Base-by-base conservation (phyloP, 352 stramenopile species). In the Elongisporangium undulatum region DNA sequence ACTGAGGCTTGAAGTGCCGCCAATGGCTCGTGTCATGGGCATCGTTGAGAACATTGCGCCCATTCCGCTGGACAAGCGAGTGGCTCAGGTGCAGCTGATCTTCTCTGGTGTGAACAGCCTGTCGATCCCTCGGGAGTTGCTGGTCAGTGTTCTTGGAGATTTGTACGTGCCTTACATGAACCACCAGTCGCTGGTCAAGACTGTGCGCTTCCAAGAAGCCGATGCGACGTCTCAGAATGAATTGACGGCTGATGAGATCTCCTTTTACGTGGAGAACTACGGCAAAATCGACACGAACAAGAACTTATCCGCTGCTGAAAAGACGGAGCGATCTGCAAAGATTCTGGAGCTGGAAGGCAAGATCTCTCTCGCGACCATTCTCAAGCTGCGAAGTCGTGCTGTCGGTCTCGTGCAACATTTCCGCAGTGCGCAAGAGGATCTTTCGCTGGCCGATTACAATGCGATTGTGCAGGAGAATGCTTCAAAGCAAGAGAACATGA, bases 21-120 rank as follows among this genome's bases (percentile, higher is more conserved):
- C 79, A 10, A 85, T 89, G 63, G 66, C 67, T n/a, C 67, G 77
- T 22, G 56, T 86, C 48, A 65, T 89, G 22, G 72, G 69, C 10
- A 72, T 89, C 51, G 79, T 89, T n/a, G 72, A 85, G 55, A 68
- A 75, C 29, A 66, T 87, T 54, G 67, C 71, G 53, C 79, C 77
- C 6, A 71, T 89, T 22, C 71, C 77, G 16, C 64, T 87, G 10
- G 60, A 69, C 12, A 70, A 78, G 53, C 77, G 77, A 9, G 6
- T 75, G 1, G 68, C 67, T 0, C 72, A 63, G 50, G 70, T 85
- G n/a, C 65, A 87, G 51, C 29, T 89, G 22, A 22, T 68, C 4
- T 74, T 74, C 49, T 29, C 64, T 10, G 71, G 64, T 8, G 68
- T 75, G 17, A 84, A 72, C 53, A 71, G 56, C 38, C 65, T 87